Conservation (phyloP, 2,329 filamentous ascomycete species). For the Ophiostoma pallidulum region DNA sequence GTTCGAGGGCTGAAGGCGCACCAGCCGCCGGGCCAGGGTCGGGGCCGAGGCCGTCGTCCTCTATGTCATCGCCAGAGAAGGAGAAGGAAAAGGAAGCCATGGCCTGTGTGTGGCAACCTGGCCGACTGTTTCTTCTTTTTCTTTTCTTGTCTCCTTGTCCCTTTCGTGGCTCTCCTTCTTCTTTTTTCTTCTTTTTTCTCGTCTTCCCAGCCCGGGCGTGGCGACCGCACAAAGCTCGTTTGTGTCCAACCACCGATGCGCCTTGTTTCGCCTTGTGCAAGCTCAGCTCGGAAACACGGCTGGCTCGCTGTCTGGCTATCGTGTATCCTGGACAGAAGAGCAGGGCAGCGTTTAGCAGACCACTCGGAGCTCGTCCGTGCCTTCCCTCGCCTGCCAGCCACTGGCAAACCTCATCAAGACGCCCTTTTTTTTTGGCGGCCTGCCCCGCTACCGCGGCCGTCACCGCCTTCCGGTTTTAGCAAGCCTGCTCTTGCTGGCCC, state of each 20-base stretch:
- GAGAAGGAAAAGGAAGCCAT: slow-evolving; percentile 37
- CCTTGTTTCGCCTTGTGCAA: neutral
- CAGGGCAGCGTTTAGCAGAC: neutral
- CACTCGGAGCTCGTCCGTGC: neutral
- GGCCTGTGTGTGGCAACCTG: too few species aligned
- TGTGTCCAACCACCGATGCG: neutral
- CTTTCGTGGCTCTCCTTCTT: too few species aligned
- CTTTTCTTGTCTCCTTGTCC: neutral
- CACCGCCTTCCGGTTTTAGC: slow-evolving; percentile 9
- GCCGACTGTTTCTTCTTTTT: too few species aligned
- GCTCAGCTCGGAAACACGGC: neutral
- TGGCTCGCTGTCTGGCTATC: too few species aligned
- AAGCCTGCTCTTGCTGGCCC: neutral
- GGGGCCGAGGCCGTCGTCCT: slow-evolving; percentile 24
- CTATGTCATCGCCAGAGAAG: slow-evolving; percentile 58
- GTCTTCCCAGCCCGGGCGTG: too few species aligned
- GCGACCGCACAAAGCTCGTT: too few species aligned
- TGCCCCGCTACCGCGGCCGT: neutral
- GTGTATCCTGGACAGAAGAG: too few species aligned
- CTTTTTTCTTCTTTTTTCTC: neutral
- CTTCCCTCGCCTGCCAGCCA: neutral
- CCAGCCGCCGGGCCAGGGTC: slow-evolving; percentile 14
- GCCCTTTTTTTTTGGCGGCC: too few species aligned
- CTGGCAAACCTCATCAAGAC: too few species aligned
- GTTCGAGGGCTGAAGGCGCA: slow-evolving; percentile 6